Evolutionary conservation across 1,284 basidiomycete species (phyloP).

Genomic region (Trichosporon sp.): DNA sequence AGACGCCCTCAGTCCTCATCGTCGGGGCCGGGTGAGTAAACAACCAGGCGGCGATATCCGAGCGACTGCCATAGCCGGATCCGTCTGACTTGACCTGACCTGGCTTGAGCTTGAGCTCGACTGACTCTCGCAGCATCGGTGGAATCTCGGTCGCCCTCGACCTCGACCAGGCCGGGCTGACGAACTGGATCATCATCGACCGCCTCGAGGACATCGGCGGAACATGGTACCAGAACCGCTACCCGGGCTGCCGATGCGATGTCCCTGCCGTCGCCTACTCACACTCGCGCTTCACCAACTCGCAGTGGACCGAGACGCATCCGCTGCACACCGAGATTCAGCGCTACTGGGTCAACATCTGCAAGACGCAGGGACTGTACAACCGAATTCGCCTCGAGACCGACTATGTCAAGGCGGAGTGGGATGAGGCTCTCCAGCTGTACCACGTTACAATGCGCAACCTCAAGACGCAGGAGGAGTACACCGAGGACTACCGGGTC

Average conservation of each 20-base stretch:
- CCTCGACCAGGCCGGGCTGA: constrained; percentile 10
- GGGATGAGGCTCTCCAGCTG: constrained; percentile 4
- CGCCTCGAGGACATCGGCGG: constrained; percentile 14
- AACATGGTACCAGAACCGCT: constrained; percentile 18
- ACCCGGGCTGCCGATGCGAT: constrained; percentile 7
- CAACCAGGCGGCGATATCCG: too few species aligned
- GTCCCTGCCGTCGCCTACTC: constrained; percentile 14
- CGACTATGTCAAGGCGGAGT: constrained; percentile 2
- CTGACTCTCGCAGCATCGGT: constrained; percentile 9
- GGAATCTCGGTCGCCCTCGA: constrained; percentile 17
- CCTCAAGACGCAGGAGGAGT: neutral
- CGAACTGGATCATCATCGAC: constrained; percentile 17
- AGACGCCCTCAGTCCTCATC: constrained; percentile 10
- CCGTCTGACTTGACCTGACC: too few species aligned
- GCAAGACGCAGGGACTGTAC: neutral
- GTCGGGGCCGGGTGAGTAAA: constrained; percentile 11
- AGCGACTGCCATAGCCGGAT: too few species aligned
- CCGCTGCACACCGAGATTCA: constrained; percentile 17
- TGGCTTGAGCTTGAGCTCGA: neutral
- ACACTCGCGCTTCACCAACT: constrained; percentile 17
- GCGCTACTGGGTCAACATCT: constrained; percentile 13
- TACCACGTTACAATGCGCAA: constrained; percentile 6
- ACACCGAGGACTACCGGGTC: constrained; percentile 13
- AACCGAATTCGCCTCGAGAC: neutral
- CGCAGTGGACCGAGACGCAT: constrained; percentile 17